phyloP scores from a whole-genome alignment of 2,329 filamentous ascomycete genomes.

The Claviceps fusiformis region DNA sequence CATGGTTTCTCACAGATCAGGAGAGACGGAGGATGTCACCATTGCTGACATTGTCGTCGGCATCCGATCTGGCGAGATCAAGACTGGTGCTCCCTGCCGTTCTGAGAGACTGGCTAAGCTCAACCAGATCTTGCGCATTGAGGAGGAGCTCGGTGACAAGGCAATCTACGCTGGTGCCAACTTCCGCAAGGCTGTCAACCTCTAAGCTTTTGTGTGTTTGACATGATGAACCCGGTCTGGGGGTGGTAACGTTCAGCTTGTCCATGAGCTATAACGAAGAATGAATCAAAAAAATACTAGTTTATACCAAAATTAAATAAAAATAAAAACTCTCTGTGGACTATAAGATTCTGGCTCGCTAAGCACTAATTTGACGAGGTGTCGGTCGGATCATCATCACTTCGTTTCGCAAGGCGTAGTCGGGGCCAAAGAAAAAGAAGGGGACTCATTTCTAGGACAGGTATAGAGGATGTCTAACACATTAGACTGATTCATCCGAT shows the following conservation, averaged over 20 bases:
- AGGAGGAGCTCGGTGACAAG: conserved; percentile 92
- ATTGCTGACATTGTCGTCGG: conserved; percentile 97
- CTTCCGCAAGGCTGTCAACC: conserved; percentile 82
- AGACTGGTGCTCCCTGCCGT: conserved; percentile 90
- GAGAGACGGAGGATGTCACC: conserved; percentile 99
- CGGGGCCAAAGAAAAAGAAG: too few species aligned
- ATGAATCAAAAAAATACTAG: not conserved
- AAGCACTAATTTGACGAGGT: not conserved
- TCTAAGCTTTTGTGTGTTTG: conserved; percentile 41
- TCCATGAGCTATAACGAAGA: not conserved
- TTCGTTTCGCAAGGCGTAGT: not conserved
- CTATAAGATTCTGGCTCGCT: too few species aligned
- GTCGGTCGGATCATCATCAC: not conserved
- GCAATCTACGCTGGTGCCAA: conserved; percentile 84
- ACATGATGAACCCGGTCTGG: not conserved
- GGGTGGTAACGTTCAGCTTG: not conserved
- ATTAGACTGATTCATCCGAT: too few species aligned
- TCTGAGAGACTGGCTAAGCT: conserved; percentile 99
- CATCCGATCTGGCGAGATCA: conserved; percentile 95
- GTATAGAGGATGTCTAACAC: too few species aligned
- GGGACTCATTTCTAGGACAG: too few species aligned
- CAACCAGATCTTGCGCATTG: conserved; percentile 99
- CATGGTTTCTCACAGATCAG: conserved; percentile 98
- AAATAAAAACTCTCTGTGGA: not conserved
- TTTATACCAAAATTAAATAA: not conserved